These are phyloP conservation scores for Solanum aculeatissimum DNA, from an alignment of 305 asterid species.

Conservation along the genomic window DNA sequence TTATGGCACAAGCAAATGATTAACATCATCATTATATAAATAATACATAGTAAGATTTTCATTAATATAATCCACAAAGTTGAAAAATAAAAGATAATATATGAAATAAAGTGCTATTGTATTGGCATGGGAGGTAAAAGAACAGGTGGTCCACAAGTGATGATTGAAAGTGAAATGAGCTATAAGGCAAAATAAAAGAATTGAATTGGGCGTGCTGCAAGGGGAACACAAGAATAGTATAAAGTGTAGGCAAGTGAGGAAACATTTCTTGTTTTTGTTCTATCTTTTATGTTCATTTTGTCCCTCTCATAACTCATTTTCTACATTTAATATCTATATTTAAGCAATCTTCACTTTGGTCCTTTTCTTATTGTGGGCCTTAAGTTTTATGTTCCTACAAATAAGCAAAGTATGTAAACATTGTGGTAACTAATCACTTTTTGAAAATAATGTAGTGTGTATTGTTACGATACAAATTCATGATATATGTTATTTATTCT, in stretches of 20 bases:
- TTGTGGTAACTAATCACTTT: background rate
- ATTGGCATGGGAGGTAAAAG: background rate
- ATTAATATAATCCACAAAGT: background rate
- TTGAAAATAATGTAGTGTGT: background rate
- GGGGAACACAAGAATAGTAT: conserved; percentile 31
- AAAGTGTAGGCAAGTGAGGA: conserved; percentile 41
- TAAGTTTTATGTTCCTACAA: background rate
- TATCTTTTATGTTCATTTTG: conserved; percentile 15
- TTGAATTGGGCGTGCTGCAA: conserved; percentile 32
- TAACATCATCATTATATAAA: conserved; percentile 28
- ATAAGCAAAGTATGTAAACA: background rate
- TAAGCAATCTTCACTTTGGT: background rate
- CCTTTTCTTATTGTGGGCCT: background rate
- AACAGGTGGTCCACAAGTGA: conserved; percentile 10
- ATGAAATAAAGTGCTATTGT: background rate
- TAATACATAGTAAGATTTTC: conserved; percentile 17
- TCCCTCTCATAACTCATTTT: conserved; percentile 1
- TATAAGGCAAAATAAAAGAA: background rate
- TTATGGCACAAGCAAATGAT: conserved; percentile 40
- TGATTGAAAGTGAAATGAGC: conserved; percentile 39
- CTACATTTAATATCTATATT: background rate
- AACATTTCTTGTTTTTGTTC: conserved; percentile 13
- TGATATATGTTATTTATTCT: background rate
- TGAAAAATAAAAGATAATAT: background rate
- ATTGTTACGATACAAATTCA: background rate